Base-by-base conservation (phyloP, 1,284 basidiomycete genomes). In the Ceratobasidium sp. region DNA sequence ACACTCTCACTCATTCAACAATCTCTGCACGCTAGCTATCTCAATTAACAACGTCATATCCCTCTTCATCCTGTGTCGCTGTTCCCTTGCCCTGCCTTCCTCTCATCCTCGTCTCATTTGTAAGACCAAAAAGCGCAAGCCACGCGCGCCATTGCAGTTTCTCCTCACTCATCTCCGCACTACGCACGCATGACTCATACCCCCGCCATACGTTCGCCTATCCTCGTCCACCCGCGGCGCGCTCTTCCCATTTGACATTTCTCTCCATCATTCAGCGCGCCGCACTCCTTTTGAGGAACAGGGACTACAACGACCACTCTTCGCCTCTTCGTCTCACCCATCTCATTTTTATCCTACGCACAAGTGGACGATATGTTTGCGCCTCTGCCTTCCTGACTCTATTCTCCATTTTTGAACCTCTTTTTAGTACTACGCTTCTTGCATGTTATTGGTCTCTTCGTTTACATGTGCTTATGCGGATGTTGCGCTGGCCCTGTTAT, bases 391-490 rank as follows among this genome's bases (percentile, higher is more conserved):
- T n/a, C n/a, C n/a, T n/a, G n/a, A n/a, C n/a, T n/a, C 35, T n/a
- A 35, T 38, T 28, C 30, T 58, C 55, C 2, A n/a, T n/a, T n/a
- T n/a, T n/a, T 21, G 16, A 21, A 5, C 44, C 3, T 13, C 44
- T 18, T 47, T n/a, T 38, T 58, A 58, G 55, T 58, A 58, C 16
- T 58, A 58, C 55, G 55, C 23, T 58, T 58, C 55, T 58, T 58
- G 55, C 55, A 58, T 58, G 55, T 38, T 55, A 55, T 55, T 55
- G 30, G 52, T 16, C 52, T 55, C 26, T 58, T 58, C 55, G 55
- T 41, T 58, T 58, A 38, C 55, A 58, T 58, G 55, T 58, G 30
- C 32, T 58, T 58, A 41, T 58, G 54, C 54, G 54, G 54, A 55
- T 55, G 54, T 58, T 38, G 55, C 55, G 55, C 55, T 58, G 55